These are phyloP conservation scores for Aspergillus ostianus DNA, from an alignment of 495 filamentous ascomycete species.

Conservation along the genomic window DNA sequence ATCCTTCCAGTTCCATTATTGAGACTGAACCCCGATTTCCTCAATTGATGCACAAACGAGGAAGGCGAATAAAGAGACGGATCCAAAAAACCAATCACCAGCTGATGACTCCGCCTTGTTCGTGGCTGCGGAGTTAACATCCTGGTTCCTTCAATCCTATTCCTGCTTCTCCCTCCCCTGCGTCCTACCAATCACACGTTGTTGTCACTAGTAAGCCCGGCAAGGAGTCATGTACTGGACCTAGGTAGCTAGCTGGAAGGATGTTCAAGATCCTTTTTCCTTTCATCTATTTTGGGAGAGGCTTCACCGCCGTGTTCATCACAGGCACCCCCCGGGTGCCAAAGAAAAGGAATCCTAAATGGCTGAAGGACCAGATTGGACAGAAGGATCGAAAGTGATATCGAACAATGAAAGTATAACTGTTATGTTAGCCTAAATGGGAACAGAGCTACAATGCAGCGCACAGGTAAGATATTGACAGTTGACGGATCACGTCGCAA, in stretches of 20 bases:
- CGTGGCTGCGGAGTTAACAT: background rate
- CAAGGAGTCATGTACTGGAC: too few relatives aligned
- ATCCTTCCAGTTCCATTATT: background rate
- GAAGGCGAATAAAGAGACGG: background rate
- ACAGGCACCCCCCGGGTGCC: background rate
- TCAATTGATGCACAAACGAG: background rate
- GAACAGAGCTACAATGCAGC: constrained; percentile 7
- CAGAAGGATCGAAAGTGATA: background rate
- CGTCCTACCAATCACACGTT: too few relatives aligned
- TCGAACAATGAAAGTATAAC: constrained; percentile 3
- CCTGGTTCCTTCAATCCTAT: background rate
- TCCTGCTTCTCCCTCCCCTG: too few relatives aligned
- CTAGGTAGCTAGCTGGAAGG: too few relatives aligned
- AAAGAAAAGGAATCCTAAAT: background rate
- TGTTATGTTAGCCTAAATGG: background rate
- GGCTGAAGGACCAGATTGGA: background rate
- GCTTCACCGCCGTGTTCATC: background rate
- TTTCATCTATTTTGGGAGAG: too few relatives aligned
- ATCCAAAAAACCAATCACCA: background rate
- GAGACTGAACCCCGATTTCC: too few relatives aligned
- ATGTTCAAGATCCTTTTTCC: too few relatives aligned
- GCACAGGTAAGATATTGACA: background rate
- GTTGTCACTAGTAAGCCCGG: too few relatives aligned
- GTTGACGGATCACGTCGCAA: background rate
- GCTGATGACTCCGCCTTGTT: background rate